Conservation (phyloP, 2,329 filamentous ascomycete species). For the Leptographium wingfieldii region DNA sequence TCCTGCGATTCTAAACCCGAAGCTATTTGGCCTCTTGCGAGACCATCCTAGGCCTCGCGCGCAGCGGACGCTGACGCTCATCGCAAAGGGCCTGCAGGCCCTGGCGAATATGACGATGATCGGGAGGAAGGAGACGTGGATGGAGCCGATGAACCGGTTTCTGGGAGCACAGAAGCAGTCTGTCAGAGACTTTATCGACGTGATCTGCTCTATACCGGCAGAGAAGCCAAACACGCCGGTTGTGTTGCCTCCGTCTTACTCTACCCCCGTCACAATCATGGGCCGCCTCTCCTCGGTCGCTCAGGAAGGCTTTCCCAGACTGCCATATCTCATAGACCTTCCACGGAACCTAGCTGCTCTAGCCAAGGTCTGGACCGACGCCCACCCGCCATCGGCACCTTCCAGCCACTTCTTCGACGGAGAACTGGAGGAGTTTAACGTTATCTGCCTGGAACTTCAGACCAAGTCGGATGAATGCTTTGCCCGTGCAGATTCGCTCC, state of each 20-base stretch:
- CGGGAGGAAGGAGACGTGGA: constrained; percentile 93
- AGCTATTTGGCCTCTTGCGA: constrained; percentile 72
- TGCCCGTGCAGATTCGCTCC: constrained; percentile 33
- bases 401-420: constrained; percentile 30
- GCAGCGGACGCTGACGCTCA: constrained; percentile 78
- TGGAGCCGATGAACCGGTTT: constrained; percentile 96
- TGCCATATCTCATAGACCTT: constrained; percentile 88
- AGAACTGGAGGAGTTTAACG: constrained; percentile 41
- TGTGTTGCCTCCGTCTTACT: constrained; percentile 70
- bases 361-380: constrained; percentile 66
- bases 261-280: constrained; percentile 82
- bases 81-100: constrained; percentile 84
- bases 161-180: constrained; percentile 60
- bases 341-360: constrained; percentile 74
- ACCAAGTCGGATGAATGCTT: constrained; percentile 38
- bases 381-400: constrained; percentile 22
- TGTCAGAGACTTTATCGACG: constrained; percentile 79
- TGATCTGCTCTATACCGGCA: constrained; percentile 69
- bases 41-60: constrained; percentile 76
- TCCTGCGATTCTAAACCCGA: constrained; percentile 89
- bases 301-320: constrained; percentile 80
- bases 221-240: constrained; percentile 43
- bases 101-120: constrained; percentile 85
- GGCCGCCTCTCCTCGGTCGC: constrained; percentile 67
- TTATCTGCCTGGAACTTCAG: constrained; percentile 36